These are phyloP conservation scores for Canavalia gladiata DNA, from an alignment of 306 rosid genomes.

Conservation along the genomic window DNA sequence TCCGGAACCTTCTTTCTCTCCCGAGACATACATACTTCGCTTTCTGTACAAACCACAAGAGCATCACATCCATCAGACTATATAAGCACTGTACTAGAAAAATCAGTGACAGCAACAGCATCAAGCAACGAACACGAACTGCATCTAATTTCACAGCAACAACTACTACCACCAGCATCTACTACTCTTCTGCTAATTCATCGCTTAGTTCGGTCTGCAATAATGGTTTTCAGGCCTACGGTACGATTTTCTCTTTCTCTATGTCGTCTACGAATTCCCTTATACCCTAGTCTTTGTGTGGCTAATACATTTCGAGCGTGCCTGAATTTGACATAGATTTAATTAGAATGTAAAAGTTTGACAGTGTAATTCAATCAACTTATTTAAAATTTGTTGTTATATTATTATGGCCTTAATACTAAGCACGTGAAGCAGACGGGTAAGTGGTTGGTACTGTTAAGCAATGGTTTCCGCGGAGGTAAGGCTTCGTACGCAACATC, in stretches of 20 bases:
- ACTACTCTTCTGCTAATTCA: background rate
- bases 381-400: too few species aligned
- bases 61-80: background rate
- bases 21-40: slow-evolving; percentile 19
- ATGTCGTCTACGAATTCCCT: background rate
- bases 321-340: too few species aligned
- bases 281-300: too few species aligned
- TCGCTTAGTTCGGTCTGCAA: background rate
- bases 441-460: slow-evolving; percentile 52
- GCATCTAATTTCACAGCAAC: too few species aligned
- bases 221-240: slow-evolving; percentile 63
- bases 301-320: too few species aligned
- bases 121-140: slow-evolving; percentile 20
- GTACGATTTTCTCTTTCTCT: slow-evolving; percentile 41
- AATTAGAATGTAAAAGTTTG: too few species aligned
- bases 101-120: background rate
- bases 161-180: background rate
- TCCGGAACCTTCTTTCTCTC: slow-evolving; percentile 48
- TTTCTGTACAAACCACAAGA: background rate
- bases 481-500: slow-evolving; percentile 55
- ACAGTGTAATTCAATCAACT: too few species aligned
- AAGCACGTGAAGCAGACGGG: slow-evolving; percentile 50
- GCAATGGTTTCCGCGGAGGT: slow-evolving; percentile 43
- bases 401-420: background rate
- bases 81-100: background rate